Evolutionary conservation across 176 grass and related monocot species (phyloP), one percentile per base, ranked within the genome.

Genomic region (Zoysia japonica): DNA sequence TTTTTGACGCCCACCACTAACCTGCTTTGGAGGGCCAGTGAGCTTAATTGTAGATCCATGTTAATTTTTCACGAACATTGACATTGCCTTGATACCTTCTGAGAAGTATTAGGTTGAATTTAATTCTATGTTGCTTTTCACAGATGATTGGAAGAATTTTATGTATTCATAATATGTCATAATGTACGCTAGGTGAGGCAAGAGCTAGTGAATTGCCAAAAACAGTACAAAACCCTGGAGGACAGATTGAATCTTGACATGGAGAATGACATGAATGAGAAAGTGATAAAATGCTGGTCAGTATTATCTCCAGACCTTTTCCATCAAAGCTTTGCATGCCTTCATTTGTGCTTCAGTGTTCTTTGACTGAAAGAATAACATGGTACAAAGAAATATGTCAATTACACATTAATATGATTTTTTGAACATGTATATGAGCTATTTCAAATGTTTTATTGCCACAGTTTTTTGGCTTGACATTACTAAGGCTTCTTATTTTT

Each of bases 121-220:
- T 67, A 83, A 39, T 83, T 86, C 51, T 12, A 74, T 78, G 45
- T 40, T 68, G 40, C 35, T 77, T 65, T 41, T 60, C 56, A 54
- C 55, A 20, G 16, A 74, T 63, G 43, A 38, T 67, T 52, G 12
- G 17, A 67, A 68, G 17, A 72, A 65, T 15, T 60, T 60, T 68
- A 0, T 67, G 12, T 68, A 53, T 73, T 46, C 11, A 1, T 60
- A 13, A 70, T 76, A 17, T 73, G 48, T 79, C 68, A 61, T 61
- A 36, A 61, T 61, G 47, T 20, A 70, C 41, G 44, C 36, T 76
- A 94, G 94, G 82, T 80, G 59, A 83, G 69, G 50, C 82, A 81
- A 81, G 85, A 97, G 36, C 68, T 97, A 83, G 80, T 52, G 20
- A 65, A 56, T 65, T 90, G 51, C 77, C 71, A 60, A 88, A 89